Conservation (phyloP, 495 filamentous ascomycete genomes). For the Talaromyces ruber region DNA sequence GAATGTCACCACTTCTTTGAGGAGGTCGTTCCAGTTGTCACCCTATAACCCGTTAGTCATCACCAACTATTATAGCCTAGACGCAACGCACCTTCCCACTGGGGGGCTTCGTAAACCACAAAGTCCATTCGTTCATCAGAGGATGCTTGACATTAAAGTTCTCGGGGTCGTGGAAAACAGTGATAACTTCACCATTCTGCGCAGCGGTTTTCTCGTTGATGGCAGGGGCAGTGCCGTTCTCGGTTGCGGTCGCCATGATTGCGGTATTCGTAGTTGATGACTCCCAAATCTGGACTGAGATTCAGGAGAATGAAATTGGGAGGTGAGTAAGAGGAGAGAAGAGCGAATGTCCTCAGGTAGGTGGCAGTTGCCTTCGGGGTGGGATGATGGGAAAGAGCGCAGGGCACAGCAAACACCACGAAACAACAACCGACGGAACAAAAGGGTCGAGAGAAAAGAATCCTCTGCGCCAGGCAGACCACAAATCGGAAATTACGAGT, state of each 20-base stretch:
- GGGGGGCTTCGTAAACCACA: constrained; percentile 99
- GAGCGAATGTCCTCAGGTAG: neutral
- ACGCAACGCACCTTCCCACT: constrained; percentile 71
- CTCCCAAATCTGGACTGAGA: neutral
- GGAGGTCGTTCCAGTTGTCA: constrained; percentile 95
- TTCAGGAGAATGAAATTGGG: constrained; percentile 4
- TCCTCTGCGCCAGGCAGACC: constrained; percentile 39
- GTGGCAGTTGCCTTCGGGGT: constrained; percentile 16
- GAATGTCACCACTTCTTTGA: constrained; percentile 98
- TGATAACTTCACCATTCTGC: constrained; percentile 53
- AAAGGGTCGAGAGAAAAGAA: constrained; percentile 7
- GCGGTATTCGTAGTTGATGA: neutral
- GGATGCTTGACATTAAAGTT: constrained; percentile 99
- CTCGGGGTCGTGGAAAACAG: constrained; percentile 92
- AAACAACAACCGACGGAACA: neutral
- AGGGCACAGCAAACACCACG: constrained; percentile 3
- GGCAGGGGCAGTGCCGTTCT: constrained; percentile 30
- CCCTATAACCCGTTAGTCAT: constrained; percentile 42
- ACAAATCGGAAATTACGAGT: neutral
- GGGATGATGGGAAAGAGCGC: constrained; percentile 8
- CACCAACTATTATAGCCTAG: neutral
- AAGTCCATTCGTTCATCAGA: constrained; percentile 90
- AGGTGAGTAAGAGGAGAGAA: neutral
- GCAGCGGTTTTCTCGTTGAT: constrained; percentile 35
- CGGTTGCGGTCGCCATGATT: constrained; percentile 35